A percentile compares a stretch with the other conserved stretches of the same genome.
These are phyloP conservation scores for Rhododendron ovatum DNA, from an alignment of 148 eudicot species.

Conservation along the genomic window DNA sequence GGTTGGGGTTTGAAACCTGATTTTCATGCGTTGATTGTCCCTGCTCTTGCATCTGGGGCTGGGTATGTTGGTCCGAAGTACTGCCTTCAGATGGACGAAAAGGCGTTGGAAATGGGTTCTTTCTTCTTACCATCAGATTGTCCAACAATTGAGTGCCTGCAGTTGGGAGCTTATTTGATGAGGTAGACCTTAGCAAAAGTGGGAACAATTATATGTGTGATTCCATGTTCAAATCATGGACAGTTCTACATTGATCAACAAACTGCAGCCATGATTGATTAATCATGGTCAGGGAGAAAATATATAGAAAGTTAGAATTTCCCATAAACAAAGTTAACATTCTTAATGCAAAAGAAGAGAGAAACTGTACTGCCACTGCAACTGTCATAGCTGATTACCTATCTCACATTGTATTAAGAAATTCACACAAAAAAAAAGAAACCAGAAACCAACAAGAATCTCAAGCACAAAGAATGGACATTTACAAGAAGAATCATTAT, in stretches of 20 bases:
- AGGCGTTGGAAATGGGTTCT: conserved; percentile 1
- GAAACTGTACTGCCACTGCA: not conserved
- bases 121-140: conserved; percentile 26
- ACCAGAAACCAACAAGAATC: not conserved
- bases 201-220: conserved; percentile 64
- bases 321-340: not conserved
- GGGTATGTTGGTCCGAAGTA: conserved; percentile 15
- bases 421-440: not conserved
- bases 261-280: conserved; percentile 39
- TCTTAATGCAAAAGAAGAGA: not conserved
- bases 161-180: conserved; percentile 31
- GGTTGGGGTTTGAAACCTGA: not conserved
- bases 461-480: not conserved
- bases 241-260: conserved; percentile 65
- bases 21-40: conserved; percentile 13
- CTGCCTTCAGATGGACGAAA: conserved; percentile 19
- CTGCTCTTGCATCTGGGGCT: conserved; percentile 21
- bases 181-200: conserved; percentile 37
- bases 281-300: conserved; percentile 12
- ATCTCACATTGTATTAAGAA: not conserved
- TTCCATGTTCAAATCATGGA: conserved; percentile 56
- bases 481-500: not conserved
- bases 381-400: not conserved
- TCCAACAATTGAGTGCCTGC: conserved; percentile 19
- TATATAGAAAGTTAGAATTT: not conserved